Conservation (phyloP, 2,329 filamentous ascomycete genomes). For the Lasiodiplodia theobromae region DNA sequence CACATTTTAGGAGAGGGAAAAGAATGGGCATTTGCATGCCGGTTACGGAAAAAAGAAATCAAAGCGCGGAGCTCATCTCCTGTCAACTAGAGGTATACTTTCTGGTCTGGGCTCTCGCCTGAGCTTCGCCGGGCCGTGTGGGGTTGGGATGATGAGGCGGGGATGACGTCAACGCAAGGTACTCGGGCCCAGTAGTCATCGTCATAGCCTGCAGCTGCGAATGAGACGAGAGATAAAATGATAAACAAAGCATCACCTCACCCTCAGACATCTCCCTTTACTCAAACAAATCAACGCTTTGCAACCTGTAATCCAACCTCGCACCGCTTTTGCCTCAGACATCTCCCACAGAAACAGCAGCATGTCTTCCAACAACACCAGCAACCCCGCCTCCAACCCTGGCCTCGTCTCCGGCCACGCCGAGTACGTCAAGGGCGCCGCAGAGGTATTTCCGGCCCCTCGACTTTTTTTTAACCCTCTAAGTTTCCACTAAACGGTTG, state of each 20-base stretch:
- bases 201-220: constrained; percentile 2
- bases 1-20: not conserved
- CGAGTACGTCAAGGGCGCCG: constrained; percentile 73
- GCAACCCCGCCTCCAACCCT: constrained; percentile 13
- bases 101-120: not conserved
- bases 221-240: constrained; percentile 5
- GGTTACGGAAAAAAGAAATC: not conserved
- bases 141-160: not conserved
- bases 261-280: not conserved
- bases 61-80: not conserved
- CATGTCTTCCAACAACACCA: constrained; percentile 19
- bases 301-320: not conserved
- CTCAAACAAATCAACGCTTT: not conserved
- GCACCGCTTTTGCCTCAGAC: not conserved
- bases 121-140: not conserved
- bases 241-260: not conserved
- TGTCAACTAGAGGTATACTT: not conserved
- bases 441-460: constrained; percentile 59
- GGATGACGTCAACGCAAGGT: constrained; percentile 21
- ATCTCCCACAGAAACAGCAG: not conserved
- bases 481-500: not conserved
- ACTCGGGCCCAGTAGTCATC: constrained; percentile 2
- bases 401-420: constrained; percentile 69
- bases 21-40: not conserved
- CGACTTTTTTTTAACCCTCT: not conserved